Percentiles rank a stretch among this genome's conserved stretches.
phyloP scores from a whole-genome alignment of 192 early-diverging fungal genomes.

The Coemansia sp. region DNA sequence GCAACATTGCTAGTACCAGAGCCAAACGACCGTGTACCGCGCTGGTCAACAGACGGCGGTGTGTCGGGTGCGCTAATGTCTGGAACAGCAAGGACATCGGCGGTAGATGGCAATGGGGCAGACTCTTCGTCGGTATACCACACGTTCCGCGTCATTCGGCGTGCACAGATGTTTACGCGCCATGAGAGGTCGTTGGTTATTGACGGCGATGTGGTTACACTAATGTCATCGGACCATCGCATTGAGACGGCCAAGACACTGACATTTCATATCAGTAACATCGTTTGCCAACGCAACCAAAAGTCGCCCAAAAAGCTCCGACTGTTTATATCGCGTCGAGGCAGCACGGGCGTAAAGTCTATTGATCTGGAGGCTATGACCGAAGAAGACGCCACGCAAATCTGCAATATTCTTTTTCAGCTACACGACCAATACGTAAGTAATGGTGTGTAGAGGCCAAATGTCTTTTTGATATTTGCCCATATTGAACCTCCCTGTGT shows the following conservation, averaged over 20 bases:
- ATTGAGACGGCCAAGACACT: conserved; percentile 85
- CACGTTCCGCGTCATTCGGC: conserved; percentile 85
- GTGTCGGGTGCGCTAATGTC: not conserved
- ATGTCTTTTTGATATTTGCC: not conserved
- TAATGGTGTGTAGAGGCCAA: not conserved
- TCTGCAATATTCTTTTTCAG: conserved; percentile 46
- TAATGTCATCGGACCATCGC: conserved; percentile 82
- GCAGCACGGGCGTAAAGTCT: conserved; percentile 65
- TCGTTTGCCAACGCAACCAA: conserved; percentile 73
- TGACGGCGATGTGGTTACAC: conserved; percentile 90
- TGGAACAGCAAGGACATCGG: not conserved
- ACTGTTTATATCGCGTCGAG: conserved; percentile 63
- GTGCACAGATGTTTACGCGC: conserved; percentile 84
- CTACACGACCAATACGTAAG: conserved; percentile 26
- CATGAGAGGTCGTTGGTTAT: conserved; percentile 89
- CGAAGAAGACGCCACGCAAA: conserved; percentile 56
- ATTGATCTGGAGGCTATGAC: conserved; percentile 79
- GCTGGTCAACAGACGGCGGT: conserved; percentile 7
- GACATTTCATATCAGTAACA: conserved; percentile 67
- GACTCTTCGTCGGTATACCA: conserved; percentile 51
- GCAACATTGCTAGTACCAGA: conserved; percentile 18
- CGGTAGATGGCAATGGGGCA: conserved; percentile 1
- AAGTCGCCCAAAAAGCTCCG: conserved; percentile 72
- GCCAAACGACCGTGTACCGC: not conserved
- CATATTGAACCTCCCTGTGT: not conserved